phyloP scores from a whole-genome alignment of 2,329 filamentous ascomycete species.

The Ascochyta rabiei region DNA sequence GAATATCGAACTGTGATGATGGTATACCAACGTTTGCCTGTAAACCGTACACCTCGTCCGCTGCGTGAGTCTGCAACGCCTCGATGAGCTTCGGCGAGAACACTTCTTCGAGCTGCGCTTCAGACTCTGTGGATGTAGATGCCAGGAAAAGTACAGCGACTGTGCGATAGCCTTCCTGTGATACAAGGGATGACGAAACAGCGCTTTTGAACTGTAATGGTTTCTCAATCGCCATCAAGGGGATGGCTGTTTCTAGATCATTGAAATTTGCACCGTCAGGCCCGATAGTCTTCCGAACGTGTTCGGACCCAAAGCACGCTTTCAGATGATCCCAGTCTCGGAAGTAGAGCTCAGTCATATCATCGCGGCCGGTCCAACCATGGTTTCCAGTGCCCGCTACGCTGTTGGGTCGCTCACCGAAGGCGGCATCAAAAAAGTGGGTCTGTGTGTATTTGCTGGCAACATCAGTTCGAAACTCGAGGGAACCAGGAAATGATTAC shows the following conservation, averaged over 20 bases:
- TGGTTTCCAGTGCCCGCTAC: not conserved
- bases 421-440: constrained; percentile 7
- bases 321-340: constrained; percentile 4
- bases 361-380: not conserved
- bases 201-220: not conserved
- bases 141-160: not conserved
- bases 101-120: not conserved
- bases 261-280: constrained; percentile 5
- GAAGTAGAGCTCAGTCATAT: constrained; percentile 8
- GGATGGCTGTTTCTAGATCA: not conserved
- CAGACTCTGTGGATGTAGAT: not conserved
- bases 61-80: not conserved
- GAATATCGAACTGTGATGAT: not conserved
- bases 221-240: not conserved
- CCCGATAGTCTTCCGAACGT: not conserved
- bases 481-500: not conserved
- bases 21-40: not conserved
- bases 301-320: not conserved
- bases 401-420: not conserved
- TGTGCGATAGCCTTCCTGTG: not conserved
- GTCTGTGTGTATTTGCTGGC: constrained; percentile 5
- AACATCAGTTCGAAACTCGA: not conserved
- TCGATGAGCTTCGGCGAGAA: not conserved
- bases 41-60: not conserved
- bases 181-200: not conserved